Evolutionary conservation across 345 rosid genomes (phyloP), one percentile per base, ranked within the genome.

Genomic region (Corchorus capsularis): DNA sequence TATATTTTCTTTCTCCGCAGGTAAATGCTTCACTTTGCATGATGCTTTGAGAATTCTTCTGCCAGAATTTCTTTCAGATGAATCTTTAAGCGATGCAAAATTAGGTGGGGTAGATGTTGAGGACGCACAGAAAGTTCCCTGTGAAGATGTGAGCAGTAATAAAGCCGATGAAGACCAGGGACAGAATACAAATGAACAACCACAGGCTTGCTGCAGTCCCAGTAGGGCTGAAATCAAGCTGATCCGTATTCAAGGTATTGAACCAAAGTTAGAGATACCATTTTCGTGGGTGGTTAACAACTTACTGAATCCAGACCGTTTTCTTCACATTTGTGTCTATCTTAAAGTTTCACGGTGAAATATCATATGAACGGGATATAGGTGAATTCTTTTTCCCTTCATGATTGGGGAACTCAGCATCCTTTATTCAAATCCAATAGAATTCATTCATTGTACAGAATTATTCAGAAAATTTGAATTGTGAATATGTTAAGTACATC

Each of bases 261-360:
- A 95, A 81, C 91, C 92, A 55, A 87, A 85, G 79, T 63, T 87
- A 77, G 97, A 92, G 81, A 85, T 92, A 85, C 99, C 99, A 1
- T 90, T 95, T 77, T 90, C 97, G 9, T 95, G 99, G 99, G 88
- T 92, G 74, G 99, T 81, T 70, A 95, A 86, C 81, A 92, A 93
- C 85, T 85, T 95, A 79, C 82, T 86, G 85, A 88, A 89, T 78
- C 99, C 99, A 0, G 99, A 95, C 63, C 83, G 85, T 78, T 95
- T 88, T 74, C 92, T 95, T 72, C 98, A 93, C 63, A 79, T 95
- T n/a, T 92, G 91, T 64, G 84, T 92, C 15, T 84, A 59, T 78
- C 61, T 92, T 67, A 87, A 75, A 77, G 75, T 85, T 83, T 78
- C 86, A 77, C 67, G 17, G 32, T 81, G 46, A 65, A 78, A 83